A percentile compares a stretch with the other conserved stretches of the same genome.
Conservation (phyloP, 805 yeast genomes). For the Kluyveromyces starmeri region DNA sequence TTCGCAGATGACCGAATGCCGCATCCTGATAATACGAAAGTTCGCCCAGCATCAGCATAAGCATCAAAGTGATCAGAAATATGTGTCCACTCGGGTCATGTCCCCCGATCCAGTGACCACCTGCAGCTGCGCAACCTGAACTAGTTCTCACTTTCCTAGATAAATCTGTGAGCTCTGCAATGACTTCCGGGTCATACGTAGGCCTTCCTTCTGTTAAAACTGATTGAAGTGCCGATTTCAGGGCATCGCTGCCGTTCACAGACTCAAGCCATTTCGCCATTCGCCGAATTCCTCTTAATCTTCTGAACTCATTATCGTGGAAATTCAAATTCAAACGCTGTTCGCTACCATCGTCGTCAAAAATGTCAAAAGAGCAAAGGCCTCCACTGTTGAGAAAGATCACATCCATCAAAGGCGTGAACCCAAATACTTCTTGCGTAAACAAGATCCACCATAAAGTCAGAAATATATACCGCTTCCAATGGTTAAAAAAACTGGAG, state of each 20-base stretch:
- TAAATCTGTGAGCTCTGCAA: not conserved
- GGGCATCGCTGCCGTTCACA: conserved; percentile 9
- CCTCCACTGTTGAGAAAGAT: conserved; percentile 82
- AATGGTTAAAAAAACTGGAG: conserved; percentile 3
- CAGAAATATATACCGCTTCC: conserved; percentile 39
- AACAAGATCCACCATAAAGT: conserved; percentile 80
- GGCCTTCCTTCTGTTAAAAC: not conserved
- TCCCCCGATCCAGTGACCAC: conserved; percentile 74
- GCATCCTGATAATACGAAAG: conserved; percentile 8
- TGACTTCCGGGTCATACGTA: not conserved
- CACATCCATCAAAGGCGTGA: conserved; percentile 77
- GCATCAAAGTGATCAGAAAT: conserved; percentile 45
- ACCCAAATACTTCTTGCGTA: conserved; percentile 70
- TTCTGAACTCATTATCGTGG: conserved; percentile 15
- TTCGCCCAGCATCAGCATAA: conserved; percentile 55
- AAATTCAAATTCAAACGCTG: conserved; percentile 9
- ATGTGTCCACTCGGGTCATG: conserved; percentile 96
- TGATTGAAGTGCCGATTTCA: conserved; percentile 4
- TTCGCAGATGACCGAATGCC: not conserved
- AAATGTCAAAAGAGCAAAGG: conserved; percentile 37
- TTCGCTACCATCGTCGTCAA: conserved; percentile 11
- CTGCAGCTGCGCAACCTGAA: conserved; percentile 43
- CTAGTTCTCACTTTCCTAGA: conserved; percentile 1
- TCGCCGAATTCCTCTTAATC: conserved; percentile 11
- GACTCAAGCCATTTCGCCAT: conserved; percentile 9